Percentiles rank a stretch among this genome's conserved stretches.
These are phyloP conservation scores for Triangularia verruculosa DNA, from an alignment of 2,329 filamentous ascomycete species.

Conservation along the genomic window DNA sequence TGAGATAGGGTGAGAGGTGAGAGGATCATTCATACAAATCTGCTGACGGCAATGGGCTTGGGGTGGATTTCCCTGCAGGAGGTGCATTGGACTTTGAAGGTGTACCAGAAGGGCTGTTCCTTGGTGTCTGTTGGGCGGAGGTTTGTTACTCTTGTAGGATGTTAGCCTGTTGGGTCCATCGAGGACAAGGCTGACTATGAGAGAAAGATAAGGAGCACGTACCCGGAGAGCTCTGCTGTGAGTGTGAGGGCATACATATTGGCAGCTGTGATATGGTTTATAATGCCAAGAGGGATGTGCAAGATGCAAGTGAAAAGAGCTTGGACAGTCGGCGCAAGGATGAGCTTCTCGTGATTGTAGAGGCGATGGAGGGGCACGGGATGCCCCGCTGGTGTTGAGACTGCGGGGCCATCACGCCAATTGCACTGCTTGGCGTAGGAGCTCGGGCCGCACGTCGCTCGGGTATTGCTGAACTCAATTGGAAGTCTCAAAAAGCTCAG, in stretches of 20 bases:
- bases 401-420: neutral
- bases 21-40: constrained; percentile 62
- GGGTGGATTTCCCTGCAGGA: constrained; percentile 89
- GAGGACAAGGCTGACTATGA: neutral
- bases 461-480: neutral
- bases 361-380: neutral
- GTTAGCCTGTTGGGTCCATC: neutral
- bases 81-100: constrained; percentile 97
- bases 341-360: neutral
- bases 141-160: constrained; percentile 70
- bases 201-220: constrained; percentile 26
- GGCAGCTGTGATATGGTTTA: neutral
- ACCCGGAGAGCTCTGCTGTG: constrained; percentile 69
- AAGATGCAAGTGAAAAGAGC: neutral
- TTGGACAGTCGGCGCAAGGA: neutral
- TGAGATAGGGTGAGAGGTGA: neutral
- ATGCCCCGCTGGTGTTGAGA: neutral
- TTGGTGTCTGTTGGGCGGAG: constrained; percentile 79
- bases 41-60: constrained; percentile 81
- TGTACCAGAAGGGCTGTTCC: constrained; percentile 89
- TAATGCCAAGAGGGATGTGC: neutral
- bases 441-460: neutral
- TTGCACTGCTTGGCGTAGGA: neutral
- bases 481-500: neutral
- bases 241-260: constrained; percentile 65